Conservation (phyloP, 257 asterid genomes). For the Striga asiatica region DNA sequence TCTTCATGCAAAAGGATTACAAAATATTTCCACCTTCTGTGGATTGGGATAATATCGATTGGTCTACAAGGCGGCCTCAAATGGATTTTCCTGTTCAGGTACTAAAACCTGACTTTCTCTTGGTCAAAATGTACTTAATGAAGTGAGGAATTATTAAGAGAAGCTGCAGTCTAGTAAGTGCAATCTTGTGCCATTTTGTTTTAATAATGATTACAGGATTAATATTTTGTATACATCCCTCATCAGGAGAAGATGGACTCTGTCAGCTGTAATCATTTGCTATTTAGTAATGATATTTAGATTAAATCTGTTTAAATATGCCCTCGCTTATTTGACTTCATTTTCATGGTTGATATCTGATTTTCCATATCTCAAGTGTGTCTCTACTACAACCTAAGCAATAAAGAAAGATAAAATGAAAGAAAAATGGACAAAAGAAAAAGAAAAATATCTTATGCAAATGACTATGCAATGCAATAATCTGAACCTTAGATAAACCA, state of each 20-base stretch:
- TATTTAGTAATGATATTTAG: not conserved
- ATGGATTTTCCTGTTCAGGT: slow-evolving; percentile 98
- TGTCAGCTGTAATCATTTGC: too few species aligned
- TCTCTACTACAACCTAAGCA: too few species aligned
- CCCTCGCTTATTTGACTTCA: slow-evolving; percentile 1
- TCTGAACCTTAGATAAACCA: not conserved
- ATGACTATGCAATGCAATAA: not conserved
- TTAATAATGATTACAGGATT: not conserved
- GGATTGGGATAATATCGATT: slow-evolving; percentile 86
- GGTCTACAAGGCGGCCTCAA: slow-evolving; percentile 89
- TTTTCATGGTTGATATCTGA: not conserved
- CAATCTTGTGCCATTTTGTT: not conserved
- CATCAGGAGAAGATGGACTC: not conserved
- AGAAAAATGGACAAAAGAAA: too few species aligned
- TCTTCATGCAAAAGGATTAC: slow-evolving; percentile 93
- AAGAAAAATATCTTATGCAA: not conserved
- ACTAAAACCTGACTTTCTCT: slow-evolving; percentile 16
- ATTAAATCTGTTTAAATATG: not conserved
- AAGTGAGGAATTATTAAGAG: not conserved
- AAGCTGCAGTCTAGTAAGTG: not conserved
- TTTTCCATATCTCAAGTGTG: slow-evolving; percentile 3
- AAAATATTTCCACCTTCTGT: slow-evolving; percentile 98
- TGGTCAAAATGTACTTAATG: not conserved
- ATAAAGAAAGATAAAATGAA: too few species aligned
- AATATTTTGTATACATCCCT: not conserved